Base-by-base conservation (phyloP, 2,329 filamentous ascomycete genomes). In the Dendrostoma leiphaemia region DNA sequence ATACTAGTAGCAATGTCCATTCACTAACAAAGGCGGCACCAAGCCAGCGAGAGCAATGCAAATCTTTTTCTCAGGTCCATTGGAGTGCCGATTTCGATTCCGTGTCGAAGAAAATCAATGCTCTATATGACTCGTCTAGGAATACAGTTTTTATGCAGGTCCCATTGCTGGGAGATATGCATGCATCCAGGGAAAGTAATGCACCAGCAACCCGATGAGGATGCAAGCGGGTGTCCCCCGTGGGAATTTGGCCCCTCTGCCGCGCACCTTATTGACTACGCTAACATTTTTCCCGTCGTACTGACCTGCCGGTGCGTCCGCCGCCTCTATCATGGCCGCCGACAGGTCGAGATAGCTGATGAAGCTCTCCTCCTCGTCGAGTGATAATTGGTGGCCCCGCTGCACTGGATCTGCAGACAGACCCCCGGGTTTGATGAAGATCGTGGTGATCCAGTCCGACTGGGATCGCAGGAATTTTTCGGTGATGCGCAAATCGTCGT, bases 291-390 rank as follows among this genome's bases (percentile, higher is more conserved):
- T 53, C 32, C 47, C 48, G 23, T 67, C 62, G 24, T 64, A 68
- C 0, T 51, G 48, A 0, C 64, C 65, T 3, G 67, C 61, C 15
- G 58, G 50, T 34, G 69, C 69, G 32, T 74, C 67, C 0, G 70
- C 74, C 6, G 70, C 71, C 61, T 80, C 75, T 19, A 79, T 65
- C 77, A 80, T 80, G 1, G 61, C 75, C 2, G 71, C 75, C 2
- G 74, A 68, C n/a, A 79, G 59, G 59, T 79, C 76, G 3, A 73
- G 38, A 47, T 74, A 80, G 1, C 64, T 68, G 2, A 80, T 29
- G 28, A 69, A 69, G 4, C 63, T 69, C 48, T 73, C 64, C 45
- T 74, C 62, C 19, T 19, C 31, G 10, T 70, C 62, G 1, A 73
- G 51, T 21, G 61, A 74, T 13, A 80, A 59, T 41, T 48, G 53